These are phyloP conservation scores for Trypanosoma boissoni DNA, from an alignment of 208 protist species.

Conservation along the genomic window DNA sequence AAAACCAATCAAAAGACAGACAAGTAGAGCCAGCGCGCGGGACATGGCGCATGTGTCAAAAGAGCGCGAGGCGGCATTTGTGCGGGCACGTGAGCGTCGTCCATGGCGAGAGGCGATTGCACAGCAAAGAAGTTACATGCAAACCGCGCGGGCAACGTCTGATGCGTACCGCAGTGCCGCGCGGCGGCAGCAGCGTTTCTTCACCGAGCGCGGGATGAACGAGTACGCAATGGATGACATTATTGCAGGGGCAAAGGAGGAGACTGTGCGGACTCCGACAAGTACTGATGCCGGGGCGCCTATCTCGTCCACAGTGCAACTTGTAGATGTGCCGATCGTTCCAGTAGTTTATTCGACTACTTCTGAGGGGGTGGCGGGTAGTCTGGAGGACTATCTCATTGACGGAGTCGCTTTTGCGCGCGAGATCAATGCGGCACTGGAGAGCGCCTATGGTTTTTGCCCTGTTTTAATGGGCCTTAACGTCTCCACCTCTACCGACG, in stretches of 20 bases:
- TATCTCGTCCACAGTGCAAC: too few species aligned
- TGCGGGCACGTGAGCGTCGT: conserved; percentile 35
- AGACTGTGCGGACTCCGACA: neutral
- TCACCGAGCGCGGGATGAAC: conserved; percentile 42
- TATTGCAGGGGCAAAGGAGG: conserved; percentile 26
- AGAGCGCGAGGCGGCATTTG: conserved; percentile 36
- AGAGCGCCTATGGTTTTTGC: conserved; percentile 73
- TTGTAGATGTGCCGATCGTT: too few species aligned
- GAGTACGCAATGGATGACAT: conserved; percentile 71
- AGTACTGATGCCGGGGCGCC: too few species aligned
- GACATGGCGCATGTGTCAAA: conserved; percentile 17
- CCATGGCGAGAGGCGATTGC: conserved; percentile 31
- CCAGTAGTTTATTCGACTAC: too few species aligned
- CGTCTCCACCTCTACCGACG: conserved; percentile 25
- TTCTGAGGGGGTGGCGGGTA: neutral
- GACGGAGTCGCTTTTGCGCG: conserved; percentile 70
- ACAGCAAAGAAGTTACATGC: conserved; percentile 37
- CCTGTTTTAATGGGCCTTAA: conserved; percentile 29
- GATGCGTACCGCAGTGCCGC: conserved; percentile 24
- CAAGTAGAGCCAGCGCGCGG: conserved; percentile 8
- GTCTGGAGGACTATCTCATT: conserved; percentile 34
- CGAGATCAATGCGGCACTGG: conserved; percentile 67
- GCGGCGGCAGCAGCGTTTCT: conserved; percentile 47
- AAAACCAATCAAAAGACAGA: conserved; percentile 17
- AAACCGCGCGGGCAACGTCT: conserved; percentile 16